These are phyloP conservation scores for Kandelia obovata DNA, from an alignment of 345 rosid species.

Conservation along the genomic window DNA sequence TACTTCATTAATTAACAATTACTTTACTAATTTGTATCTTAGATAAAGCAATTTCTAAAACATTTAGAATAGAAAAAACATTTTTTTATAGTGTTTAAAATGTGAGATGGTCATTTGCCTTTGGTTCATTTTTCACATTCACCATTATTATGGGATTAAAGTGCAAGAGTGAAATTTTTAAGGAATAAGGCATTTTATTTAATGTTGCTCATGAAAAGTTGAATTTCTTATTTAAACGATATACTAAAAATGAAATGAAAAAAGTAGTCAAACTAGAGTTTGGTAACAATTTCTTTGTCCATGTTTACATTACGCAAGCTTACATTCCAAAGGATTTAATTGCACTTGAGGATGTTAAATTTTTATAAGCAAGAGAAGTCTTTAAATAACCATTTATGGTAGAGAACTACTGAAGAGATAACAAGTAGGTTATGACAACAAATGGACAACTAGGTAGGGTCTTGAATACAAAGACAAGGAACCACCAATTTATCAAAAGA, in stretches of 20 bases:
- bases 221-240: conserved; percentile 73
- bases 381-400: conserved; percentile 47
- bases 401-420: conserved; percentile 83
- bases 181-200: conserved; percentile 89
- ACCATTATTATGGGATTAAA: conserved; percentile 83
- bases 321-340: conserved; percentile 77
- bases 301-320: conserved; percentile 54
- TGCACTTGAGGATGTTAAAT: conserved; percentile 77
- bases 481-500: no score
- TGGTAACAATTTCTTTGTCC: neutral
- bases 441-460: no score
- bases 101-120: conserved; percentile 81
- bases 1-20: no score
- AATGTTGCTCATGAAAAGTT: conserved; percentile 90
- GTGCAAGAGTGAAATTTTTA: conserved; percentile 91
- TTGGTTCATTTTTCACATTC: conserved; percentile 89
- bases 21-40: no score
- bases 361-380: conserved; percentile 82
- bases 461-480: no score
- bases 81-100: no score
- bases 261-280: conserved; percentile 72
- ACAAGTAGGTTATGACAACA: neutral
- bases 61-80: no score
- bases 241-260: conserved; percentile 72
- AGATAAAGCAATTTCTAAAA: no score